Evolutionary conservation across 257 asterid species (phyloP), one percentile per base, ranked within the genome.

Genomic region (Solanum lignicaule): DNA sequence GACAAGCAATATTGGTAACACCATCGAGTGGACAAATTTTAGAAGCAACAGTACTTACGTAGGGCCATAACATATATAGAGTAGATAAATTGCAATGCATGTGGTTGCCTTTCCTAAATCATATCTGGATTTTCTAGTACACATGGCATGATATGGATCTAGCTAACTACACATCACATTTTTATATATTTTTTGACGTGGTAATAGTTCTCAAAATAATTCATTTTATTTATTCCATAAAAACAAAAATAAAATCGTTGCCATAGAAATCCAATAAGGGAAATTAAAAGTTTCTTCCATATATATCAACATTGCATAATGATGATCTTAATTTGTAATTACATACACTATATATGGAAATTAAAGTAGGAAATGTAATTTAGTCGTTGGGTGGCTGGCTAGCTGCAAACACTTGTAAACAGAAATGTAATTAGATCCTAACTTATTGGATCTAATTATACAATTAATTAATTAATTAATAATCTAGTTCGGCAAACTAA

Each of bases 401-500:
- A 62, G 69, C 69, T 60, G 27, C 15, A 60, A 60, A 60, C 23
- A 15, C 32, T 52, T 52, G 23, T 52, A 52, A 46, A 29, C 9
- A 81, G 29, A 48, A 16, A 46, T 27, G 39, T 25, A 79, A 46
- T 85, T 87, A 87, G 87, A 83, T 84, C 91, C 87, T 76, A 91
- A 88, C 90, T 39, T 27, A 25, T 29, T 60, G 90, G 89, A 89
- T 86, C 92, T 90, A 89, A 41, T 83, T 87, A 72, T 25, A 78
- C 16, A 86, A 29, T 69, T 69, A 31, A 27, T 13, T 65, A 12
- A 43, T 43, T 48, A 48, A 48, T 48, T 48, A 43, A 52, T 52
- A 16, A 68, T 13, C 79, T 92, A 92, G 78, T 91, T 92, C 72
- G 96, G 98, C 90, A 94, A 90, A 86, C 95, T 95, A 88, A 95